phyloP scores from a whole-genome alignment of 106 monocot genomes.

The Cymbidium sinense region DNA sequence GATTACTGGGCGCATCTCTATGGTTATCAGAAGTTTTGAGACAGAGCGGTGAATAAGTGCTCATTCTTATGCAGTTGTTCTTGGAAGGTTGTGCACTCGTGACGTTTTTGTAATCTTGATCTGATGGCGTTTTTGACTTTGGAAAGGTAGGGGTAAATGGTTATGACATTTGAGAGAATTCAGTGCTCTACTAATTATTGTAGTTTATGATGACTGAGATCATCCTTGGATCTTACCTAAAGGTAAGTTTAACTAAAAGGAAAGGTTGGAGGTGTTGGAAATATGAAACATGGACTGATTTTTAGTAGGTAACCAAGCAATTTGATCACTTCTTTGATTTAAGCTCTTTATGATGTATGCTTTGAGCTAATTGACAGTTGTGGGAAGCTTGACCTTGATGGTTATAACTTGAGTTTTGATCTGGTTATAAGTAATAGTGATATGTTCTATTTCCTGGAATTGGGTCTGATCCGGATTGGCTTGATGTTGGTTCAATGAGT shows the following conservation, averaged over 20 bases:
- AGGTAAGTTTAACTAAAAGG: neutral
- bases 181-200: neutral
- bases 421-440: too few relatives aligned
- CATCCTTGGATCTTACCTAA: neutral
- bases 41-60: neutral
- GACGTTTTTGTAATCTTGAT: neutral
- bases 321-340: too few relatives aligned
- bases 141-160: neutral
- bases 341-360: too few relatives aligned
- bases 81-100: neutral
- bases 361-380: too few relatives aligned
- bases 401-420: too few relatives aligned
- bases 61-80: neutral
- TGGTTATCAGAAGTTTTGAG: neutral
- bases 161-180: neutral
- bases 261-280: neutral
- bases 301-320: neutral
- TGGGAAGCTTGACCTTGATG: too few relatives aligned
- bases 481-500: too few relatives aligned
- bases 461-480: too few relatives aligned
- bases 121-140: neutral
- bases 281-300: neutral
- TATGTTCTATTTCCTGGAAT: too few relatives aligned
- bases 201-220: neutral
- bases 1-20: neutral